A percentile compares a stretch with the other conserved stretches of the same genome.
Conservation (phyloP, 176 grass and related monocot species). For the Raddia guianensis region DNA sequence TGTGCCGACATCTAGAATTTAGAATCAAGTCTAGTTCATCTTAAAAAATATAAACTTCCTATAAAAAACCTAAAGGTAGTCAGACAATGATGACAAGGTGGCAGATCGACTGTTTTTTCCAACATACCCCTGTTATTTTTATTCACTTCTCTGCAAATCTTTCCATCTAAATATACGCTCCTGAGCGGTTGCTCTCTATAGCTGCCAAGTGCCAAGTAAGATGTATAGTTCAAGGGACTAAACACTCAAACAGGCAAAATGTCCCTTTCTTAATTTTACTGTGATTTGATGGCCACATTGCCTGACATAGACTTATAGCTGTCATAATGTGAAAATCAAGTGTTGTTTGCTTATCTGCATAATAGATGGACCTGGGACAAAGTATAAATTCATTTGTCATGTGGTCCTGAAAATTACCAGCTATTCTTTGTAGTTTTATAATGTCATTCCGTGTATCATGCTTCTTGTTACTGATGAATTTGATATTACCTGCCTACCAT, state of each 20-base stretch:
- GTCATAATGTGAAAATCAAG: background rate
- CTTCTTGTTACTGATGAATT: background rate
- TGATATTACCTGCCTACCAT: background rate
- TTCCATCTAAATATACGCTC: slow-evolving; percentile 11
- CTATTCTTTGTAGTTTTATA: background rate
- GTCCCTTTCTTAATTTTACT: background rate
- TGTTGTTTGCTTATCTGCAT: slow-evolving; percentile 9
- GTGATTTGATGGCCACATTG: background rate
- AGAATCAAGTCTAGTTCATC: slow-evolving; percentile 48
- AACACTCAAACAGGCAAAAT: slow-evolving; percentile 19
- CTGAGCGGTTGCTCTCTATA: background rate
- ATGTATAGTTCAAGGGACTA: background rate
- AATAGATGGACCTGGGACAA: background rate
- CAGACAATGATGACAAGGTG: slow-evolving; percentile 41
- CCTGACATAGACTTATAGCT: slow-evolving; percentile 13
- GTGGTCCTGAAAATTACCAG: background rate
- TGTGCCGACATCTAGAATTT: slow-evolving; percentile 46
- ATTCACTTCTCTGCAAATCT: slow-evolving; percentile 16
- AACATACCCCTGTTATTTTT: slow-evolving; percentile 10
- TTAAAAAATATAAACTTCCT: slow-evolving; percentile 17
- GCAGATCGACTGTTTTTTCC: slow-evolving; percentile 12
- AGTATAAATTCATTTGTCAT: slow-evolving; percentile 7
- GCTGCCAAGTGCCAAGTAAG: background rate
- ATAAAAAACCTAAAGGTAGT: background rate
- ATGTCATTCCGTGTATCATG: background rate